Evolutionary conservation across 768 basidiomycete species (phyloP).

Genomic region (Tricholoma sp.): DNA sequence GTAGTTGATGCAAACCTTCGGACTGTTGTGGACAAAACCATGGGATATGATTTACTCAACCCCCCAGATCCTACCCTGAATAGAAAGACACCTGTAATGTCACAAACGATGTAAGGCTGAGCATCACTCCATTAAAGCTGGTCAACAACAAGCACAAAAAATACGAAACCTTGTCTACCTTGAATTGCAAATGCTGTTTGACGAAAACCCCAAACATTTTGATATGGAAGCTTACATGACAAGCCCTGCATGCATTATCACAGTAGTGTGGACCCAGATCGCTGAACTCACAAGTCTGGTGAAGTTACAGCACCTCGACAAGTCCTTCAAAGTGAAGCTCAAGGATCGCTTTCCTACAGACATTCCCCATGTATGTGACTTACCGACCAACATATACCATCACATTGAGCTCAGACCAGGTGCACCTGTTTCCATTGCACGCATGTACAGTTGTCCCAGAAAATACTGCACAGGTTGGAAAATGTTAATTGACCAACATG

Average conservation of each 20-base stretch:
- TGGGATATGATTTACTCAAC: conserved; percentile 11
- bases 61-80: conserved; percentile 1
- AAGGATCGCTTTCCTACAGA: background rate
- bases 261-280: background rate
- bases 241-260: background rate
- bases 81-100: background rate
- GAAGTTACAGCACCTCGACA: background rate
- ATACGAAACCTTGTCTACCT: background rate
- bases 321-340: background rate
- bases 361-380: background rate
- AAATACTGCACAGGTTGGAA: background rate
- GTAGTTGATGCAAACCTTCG: background rate
- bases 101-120: background rate
- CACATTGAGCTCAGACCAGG: background rate
- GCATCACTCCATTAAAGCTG: background rate
- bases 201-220: background rate
- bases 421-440: no score
- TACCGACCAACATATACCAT: background rate
- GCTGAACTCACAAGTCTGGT: background rate
- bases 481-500: background rate
- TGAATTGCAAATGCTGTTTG: background rate
- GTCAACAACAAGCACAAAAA: background rate
- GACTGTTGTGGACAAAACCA: background rate
- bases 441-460: background rate
- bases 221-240: background rate